Evolutionary conservation across 257 asterid genomes (phyloP), one percentile per base, ranked within the genome.

Genomic region (Solanum tarijense): DNA sequence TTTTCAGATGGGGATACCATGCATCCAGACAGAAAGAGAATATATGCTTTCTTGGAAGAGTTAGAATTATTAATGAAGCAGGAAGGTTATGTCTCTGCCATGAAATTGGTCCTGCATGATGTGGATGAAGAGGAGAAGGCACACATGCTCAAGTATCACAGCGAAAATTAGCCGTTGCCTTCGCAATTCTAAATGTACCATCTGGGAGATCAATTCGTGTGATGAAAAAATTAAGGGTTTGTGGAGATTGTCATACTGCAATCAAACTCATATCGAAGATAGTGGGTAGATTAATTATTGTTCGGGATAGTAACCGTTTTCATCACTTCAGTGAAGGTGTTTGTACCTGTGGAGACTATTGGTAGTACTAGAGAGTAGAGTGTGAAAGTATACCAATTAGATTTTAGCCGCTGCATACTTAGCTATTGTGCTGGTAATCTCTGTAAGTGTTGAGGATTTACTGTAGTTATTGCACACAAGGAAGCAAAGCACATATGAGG

Each of bases 341-440:
- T 23, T 97, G 99, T 88, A 93, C 96, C 88, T 97, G 98, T 92
- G 98, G 98, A 66, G 98, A 96, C 89, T 97, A 97, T 86, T 97
- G 99, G 98, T 97, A 90, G 91, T 73, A 55, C 27, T 41, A 46
- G 41, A 43, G 72, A 13, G 62, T 41, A 46, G 60, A 31, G 83
- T 23, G 62, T 41, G 79, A 69, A 65, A 27, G 29, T 68, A 13
- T 66, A 68, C 82, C 25, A 34, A 72, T 34, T 62, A 32, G 81
- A 85, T 38, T 25, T 85, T 12, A 85, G 58, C 39, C 9, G 20
- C 55, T 12, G 34, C 41, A 29, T 85, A 43, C 34, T 85, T 85
- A 23, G 43, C 82, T 66, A 62, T 52, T 86, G 9, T 43, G 38
- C 29, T 71, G 36, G 27, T 62, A 65, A 29, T 25, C 60, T 85